phyloP scores from a whole-genome alignment of 306 rosid species.

The Hippophae rhamnoides region DNA sequence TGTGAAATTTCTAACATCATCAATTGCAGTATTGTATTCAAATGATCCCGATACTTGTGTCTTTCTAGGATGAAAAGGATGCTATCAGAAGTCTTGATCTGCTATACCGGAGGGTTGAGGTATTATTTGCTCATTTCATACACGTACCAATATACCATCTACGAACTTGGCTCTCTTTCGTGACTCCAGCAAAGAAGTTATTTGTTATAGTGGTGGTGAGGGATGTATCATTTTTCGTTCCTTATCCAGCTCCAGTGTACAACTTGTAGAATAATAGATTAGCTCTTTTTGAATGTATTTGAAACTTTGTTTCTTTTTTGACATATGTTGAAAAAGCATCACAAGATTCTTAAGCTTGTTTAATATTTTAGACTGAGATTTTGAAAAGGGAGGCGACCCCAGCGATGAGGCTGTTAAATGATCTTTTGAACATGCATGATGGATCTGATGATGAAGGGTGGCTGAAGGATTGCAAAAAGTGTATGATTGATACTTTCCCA shows the following conservation, averaged over 20 bases:
- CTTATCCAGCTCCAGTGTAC: conserved; percentile 10
- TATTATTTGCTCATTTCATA: conserved; percentile 20
- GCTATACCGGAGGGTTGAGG: conserved; percentile 91
- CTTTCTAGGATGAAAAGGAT: conserved; percentile 83
- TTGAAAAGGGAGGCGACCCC: conserved; percentile 79
- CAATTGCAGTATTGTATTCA: conserved; percentile 8
- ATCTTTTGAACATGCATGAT: conserved; percentile 76
- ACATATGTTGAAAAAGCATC: not conserved
- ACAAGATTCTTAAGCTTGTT: conserved; percentile 5
- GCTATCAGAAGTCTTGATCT: conserved; percentile 82
- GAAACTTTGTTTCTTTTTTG: not conserved
- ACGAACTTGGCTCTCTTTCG: not conserved
- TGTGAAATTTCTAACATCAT: not conserved
- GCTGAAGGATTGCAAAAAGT: conserved; percentile 71
- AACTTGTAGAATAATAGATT: conserved; percentile 4
- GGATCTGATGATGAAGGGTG: conserved; percentile 56
- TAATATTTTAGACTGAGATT: conserved; percentile 60
- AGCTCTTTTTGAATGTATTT: not conserved
- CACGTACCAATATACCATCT: not conserved
- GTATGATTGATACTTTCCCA: conserved; percentile 65
- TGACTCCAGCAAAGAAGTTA: not conserved
- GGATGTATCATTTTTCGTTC: too few relatives aligned
- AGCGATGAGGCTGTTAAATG: conserved; percentile 87
- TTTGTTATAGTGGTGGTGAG: not conserved
- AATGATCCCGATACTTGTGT: conserved; percentile 13